These are phyloP conservation scores for Diversispora eburnea DNA, from an alignment of 192 early-diverging fungal genomes.

Conservation along the genomic window DNA sequence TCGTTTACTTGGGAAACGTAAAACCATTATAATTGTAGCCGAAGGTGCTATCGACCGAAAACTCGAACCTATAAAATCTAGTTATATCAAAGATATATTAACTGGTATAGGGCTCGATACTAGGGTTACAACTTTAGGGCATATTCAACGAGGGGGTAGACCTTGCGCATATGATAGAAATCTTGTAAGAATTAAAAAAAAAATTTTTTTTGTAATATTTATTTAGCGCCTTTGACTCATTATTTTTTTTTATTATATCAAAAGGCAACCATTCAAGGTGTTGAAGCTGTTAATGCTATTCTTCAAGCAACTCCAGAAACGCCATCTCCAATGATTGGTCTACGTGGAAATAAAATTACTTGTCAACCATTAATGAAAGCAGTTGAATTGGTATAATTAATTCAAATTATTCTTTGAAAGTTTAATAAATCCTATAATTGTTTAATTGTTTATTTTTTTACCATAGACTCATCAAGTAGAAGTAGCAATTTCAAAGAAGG, in stretches of 20 bases:
- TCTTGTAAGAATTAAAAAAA: slow-evolving; percentile 42
- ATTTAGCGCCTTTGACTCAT: background rate
- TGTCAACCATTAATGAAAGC: slow-evolving; percentile 88
- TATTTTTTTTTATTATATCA: background rate
- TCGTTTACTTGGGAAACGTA: slow-evolving; percentile 82
- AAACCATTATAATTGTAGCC: slow-evolving; percentile 91
- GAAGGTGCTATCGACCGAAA: slow-evolving; percentile 93
- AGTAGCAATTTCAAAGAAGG: slow-evolving; percentile 72
- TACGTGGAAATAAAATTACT: slow-evolving; percentile 84
- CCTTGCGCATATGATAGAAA: slow-evolving; percentile 90
- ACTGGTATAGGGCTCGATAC: slow-evolving; percentile 83
- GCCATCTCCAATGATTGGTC: slow-evolving; percentile 93
- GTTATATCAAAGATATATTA: slow-evolving; percentile 80
- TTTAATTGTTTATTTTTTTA: background rate
- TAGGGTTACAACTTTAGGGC: slow-evolving; percentile 90
- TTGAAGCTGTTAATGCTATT: slow-evolving; percentile 91
- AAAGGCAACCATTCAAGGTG: slow-evolving; percentile 88
- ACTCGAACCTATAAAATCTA: slow-evolving; percentile 82
- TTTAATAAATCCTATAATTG: background rate
- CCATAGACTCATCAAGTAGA: slow-evolving; percentile 79
- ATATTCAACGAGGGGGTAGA: slow-evolving; percentile 92
- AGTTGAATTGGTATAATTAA: slow-evolving; percentile 64
- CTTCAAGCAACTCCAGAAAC: slow-evolving; percentile 75
- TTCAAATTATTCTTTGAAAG: background rate
- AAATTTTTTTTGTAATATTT: background rate